Percentiles rank a stretch among this genome's conserved stretches.
These are phyloP conservation scores for Erodium trifolium DNA, from an alignment of 441 rosid species.

Conservation along the genomic window DNA sequence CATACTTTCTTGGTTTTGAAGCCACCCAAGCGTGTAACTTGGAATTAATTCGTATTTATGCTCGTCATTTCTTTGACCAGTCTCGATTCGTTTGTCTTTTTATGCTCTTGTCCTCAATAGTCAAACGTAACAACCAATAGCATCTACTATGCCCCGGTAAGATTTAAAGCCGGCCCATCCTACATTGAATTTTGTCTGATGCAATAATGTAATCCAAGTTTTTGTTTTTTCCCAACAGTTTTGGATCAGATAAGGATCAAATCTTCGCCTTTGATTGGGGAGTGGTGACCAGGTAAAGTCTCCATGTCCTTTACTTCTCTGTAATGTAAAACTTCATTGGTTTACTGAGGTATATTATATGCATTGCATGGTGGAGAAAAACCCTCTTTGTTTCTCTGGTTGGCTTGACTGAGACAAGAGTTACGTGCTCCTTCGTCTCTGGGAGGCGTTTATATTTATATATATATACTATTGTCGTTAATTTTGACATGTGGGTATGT, in stretches of 20 bases:
- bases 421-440: conserved; percentile 15
- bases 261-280: conserved; percentile 14
- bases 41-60: background rate
- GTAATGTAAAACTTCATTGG: conserved; percentile 28
- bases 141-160: background rate
- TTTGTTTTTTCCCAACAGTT: background rate
- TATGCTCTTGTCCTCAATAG: conserved; percentile 20
- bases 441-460: background rate
- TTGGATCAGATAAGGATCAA: conserved; percentile 20
- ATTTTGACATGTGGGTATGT: conserved; percentile 41
- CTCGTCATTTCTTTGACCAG: conserved; percentile 31
- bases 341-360: conserved; percentile 9
- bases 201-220: background rate
- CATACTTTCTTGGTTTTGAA: background rate
- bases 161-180: background rate
- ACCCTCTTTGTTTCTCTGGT: conserved; percentile 11
- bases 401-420: conserved; percentile 23
- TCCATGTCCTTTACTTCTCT: conserved; percentile 13
- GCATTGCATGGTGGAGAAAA: conserved; percentile 15
- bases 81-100: conserved; percentile 21
- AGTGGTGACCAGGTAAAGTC: conserved; percentile 13
- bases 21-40: conserved; percentile 8
- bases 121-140: conserved; percentile 27
- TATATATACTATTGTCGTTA: background rate
- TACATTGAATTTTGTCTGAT: background rate